Percentiles rank a stretch among this genome's conserved stretches.
Evolutionary conservation across 2,329 filamentous ascomycete species (phyloP).

Genomic region (Fusarium sp.): DNA sequence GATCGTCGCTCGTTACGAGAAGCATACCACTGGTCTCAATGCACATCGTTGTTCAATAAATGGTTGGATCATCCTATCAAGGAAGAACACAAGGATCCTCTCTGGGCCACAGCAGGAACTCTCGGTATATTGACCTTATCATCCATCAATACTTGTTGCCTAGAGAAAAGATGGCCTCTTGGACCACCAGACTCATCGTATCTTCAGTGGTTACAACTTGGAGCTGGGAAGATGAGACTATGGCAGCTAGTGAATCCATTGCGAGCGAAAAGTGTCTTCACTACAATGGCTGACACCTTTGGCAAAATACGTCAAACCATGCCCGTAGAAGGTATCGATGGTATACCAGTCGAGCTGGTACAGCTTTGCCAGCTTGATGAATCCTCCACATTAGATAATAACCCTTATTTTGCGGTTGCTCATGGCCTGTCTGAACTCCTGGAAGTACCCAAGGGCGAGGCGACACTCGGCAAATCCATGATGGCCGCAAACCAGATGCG

Average conservation of each 20-base stretch:
- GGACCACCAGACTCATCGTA: neutral
- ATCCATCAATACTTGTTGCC: accelerated
- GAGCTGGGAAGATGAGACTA: neutral
- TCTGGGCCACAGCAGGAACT: neutral
- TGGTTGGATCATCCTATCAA: neutral
- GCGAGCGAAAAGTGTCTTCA: neutral
- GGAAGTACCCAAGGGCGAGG: neutral
- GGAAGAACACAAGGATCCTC: neutral
- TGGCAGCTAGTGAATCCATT: neutral
- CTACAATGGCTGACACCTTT: neutral
- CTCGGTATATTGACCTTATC: neutral
- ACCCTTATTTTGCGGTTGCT: neutral
- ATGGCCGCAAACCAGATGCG: neutral
- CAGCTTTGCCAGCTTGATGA: neutral
- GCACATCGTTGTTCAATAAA: neutral
- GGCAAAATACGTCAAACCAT: neutral
- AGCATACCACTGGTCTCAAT: neutral
- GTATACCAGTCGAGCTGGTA: accelerated
- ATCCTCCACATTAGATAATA: neutral
- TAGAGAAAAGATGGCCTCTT: neutral
- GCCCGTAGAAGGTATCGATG: accelerated
- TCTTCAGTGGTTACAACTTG: neutral
- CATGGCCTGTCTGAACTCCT: neutral
- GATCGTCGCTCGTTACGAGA: neutral
- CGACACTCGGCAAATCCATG: neutral